These are phyloP conservation scores for Thinopyrum elongatum DNA, from an alignment of 176 grass and related monocot genomes.

Conservation along the genomic window DNA sequence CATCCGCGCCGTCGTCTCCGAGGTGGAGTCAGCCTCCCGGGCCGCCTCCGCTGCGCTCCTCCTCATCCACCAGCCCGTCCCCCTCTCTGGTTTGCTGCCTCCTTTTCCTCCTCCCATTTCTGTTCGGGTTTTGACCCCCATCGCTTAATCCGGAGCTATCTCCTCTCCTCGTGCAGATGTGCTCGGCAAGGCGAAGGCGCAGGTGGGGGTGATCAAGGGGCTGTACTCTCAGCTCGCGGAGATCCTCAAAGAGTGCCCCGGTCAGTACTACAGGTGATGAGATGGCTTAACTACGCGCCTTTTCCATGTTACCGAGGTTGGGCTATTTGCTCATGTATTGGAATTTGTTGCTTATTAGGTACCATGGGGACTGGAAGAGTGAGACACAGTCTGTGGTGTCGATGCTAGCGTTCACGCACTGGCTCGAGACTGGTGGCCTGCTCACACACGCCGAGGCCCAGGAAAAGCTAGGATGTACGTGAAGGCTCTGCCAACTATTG, in stretches of 20 bases:
- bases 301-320: not conserved
- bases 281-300: not conserved
- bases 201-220: slow-evolving; percentile 77
- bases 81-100: slow-evolving; percentile 51
- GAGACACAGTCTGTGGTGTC: slow-evolving; percentile 79
- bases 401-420: slow-evolving; percentile 76
- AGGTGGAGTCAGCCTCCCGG: slow-evolving; percentile 72
- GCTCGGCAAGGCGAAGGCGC: slow-evolving; percentile 70
- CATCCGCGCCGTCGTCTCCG: slow-evolving; percentile 65
- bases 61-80: slow-evolving; percentile 78
- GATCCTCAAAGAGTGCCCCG: slow-evolving; percentile 78
- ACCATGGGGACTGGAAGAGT: slow-evolving; percentile 78
- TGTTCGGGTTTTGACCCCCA: not conserved
- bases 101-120: not conserved
- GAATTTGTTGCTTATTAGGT: slow-evolving; percentile 58
- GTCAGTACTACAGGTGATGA: slow-evolving; percentile 79
- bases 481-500: not conserved
- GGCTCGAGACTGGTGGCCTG: slow-evolving; percentile 72
- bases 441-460: slow-evolving; percentile 83
- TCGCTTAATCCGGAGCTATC: not conserved
- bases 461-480: slow-evolving; percentile 83
- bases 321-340: slow-evolving; percentile 18
- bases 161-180: slow-evolving; percentile 52
- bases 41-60: slow-evolving; percentile 73
- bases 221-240: slow-evolving; percentile 55